Percentiles rank a stretch among this genome's conserved stretches.
Conservation (phyloP, 2,329 filamentous ascomycete genomes). For the Zymoseptoria crescenta region DNA sequence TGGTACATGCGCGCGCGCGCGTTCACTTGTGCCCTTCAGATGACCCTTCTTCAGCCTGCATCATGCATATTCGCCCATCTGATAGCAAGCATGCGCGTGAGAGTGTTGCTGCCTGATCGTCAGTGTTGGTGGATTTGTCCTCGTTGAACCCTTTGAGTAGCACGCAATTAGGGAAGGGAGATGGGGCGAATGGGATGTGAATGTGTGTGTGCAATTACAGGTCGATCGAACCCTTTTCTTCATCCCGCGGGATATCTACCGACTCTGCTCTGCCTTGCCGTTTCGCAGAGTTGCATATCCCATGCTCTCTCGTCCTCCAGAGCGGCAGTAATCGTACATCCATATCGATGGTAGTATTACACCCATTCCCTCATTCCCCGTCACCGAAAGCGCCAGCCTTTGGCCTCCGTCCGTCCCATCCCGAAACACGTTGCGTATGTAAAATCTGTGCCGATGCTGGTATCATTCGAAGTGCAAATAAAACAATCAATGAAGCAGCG, state of each 20-base stretch:
- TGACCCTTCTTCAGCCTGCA: not conserved
- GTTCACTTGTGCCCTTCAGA: not conserved
- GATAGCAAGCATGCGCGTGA: not conserved
- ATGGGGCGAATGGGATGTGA: not conserved
- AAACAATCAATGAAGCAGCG: not conserved
- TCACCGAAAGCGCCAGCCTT: not conserved
- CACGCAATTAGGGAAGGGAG: not conserved
- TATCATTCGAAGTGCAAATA: constrained; percentile 16
- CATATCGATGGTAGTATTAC: not conserved
- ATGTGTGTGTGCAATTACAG: not conserved
- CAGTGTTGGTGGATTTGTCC: not conserved
- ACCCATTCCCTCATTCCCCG: not conserved
- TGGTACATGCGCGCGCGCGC: not conserved
- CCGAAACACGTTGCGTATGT: not conserved
- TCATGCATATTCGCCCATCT: not conserved
- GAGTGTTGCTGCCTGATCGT: not conserved
- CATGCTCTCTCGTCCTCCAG: not conserved
- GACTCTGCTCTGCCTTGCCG: not conserved
- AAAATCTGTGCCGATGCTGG: constrained; percentile 19
- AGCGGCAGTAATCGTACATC: not conserved
- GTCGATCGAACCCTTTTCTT: not conserved
- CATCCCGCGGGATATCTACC: not conserved
- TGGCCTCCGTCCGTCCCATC: not conserved
- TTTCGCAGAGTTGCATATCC: not conserved
- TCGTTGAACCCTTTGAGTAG: not conserved